Percentiles rank a stretch among this genome's conserved stretches.
phyloP scores from a whole-genome alignment of 805 yeast genomes.

The Wickerhamiella musiphila region DNA sequence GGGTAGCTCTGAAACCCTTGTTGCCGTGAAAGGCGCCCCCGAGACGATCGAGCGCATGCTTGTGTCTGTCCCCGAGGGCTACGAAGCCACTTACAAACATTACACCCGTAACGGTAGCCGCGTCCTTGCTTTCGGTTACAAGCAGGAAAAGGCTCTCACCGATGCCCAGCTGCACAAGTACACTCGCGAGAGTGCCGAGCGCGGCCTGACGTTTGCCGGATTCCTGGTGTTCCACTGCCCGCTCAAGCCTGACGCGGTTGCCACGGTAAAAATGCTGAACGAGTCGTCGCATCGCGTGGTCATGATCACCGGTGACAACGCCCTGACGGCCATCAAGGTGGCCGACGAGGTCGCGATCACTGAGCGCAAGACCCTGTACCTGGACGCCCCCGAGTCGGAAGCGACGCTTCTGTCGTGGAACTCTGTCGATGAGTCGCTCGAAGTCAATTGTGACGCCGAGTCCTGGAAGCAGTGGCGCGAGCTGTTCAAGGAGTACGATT shows the following conservation, averaged over 20 bases:
- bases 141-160: conserved; percentile 35
- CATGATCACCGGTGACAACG: conserved; percentile 98
- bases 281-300: conserved; percentile 90
- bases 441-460: conserved; percentile 52
- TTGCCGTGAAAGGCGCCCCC: conserved; percentile 95
- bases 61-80: conserved; percentile 48
- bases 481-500: conserved; percentile 51
- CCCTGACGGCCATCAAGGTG: conserved; percentile 94
- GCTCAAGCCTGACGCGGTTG: conserved; percentile 81
- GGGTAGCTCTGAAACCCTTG: conserved; percentile 40
- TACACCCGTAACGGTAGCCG: conserved; percentile 93
- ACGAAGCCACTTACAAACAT: conserved; percentile 72
- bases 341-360: conserved; percentile 85
- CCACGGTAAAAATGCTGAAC: conserved; percentile 77
- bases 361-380: conserved; percentile 63
- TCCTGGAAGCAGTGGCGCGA: conserved; percentile 35
- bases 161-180: conserved; percentile 34
- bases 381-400: conserved; percentile 65
- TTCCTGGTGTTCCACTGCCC: conserved; percentile 96
- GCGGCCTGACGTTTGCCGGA: conserved; percentile 64
- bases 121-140: conserved; percentile 88
- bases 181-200: conserved; percentile 62
- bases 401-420: conserved; percentile 60
- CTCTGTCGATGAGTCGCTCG: conserved; percentile 57
- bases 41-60: conserved; percentile 80